phyloP scores from a whole-genome alignment of 2,329 filamentous ascomycete genomes.

The Trichoderma hamatum region DNA sequence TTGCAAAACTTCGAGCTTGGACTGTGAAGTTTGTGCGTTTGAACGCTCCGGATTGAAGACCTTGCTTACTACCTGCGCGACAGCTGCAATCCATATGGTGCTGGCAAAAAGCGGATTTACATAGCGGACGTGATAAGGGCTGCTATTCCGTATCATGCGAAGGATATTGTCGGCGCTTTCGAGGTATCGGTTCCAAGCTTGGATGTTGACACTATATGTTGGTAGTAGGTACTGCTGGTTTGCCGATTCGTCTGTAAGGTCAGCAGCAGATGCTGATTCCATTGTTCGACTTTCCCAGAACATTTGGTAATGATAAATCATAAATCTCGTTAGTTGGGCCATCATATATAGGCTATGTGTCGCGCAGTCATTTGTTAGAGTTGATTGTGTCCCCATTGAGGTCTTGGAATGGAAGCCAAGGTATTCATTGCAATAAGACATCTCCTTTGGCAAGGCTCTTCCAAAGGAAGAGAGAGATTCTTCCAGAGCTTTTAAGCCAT shows the following conservation, averaged over 20 bases:
- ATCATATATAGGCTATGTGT: background rate
- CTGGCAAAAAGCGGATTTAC: background rate
- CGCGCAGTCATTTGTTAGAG: background rate
- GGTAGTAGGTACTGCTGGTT: background rate
- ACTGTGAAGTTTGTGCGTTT: background rate
- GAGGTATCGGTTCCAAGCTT: background rate
- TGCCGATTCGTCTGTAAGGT: background rate
- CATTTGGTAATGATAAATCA: background rate
- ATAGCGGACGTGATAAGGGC: background rate
- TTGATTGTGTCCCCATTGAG: background rate
- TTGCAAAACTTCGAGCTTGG: background rate
- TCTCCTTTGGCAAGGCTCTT: background rate
- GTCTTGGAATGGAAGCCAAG: background rate
- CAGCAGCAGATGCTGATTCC: background rate
- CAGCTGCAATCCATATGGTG: background rate
- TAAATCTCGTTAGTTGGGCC: background rate
- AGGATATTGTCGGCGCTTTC: background rate
- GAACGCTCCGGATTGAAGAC: background rate
- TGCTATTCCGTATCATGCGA: background rate
- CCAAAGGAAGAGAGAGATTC: background rate
- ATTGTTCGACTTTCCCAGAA: background rate
- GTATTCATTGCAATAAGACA: background rate
- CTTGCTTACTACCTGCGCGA: background rate
- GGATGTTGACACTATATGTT: background rate
- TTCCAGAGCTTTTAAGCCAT: background rate